Conservation (phyloP, 805 yeast species). For the Dipodascopsis uninucleata region DNA sequence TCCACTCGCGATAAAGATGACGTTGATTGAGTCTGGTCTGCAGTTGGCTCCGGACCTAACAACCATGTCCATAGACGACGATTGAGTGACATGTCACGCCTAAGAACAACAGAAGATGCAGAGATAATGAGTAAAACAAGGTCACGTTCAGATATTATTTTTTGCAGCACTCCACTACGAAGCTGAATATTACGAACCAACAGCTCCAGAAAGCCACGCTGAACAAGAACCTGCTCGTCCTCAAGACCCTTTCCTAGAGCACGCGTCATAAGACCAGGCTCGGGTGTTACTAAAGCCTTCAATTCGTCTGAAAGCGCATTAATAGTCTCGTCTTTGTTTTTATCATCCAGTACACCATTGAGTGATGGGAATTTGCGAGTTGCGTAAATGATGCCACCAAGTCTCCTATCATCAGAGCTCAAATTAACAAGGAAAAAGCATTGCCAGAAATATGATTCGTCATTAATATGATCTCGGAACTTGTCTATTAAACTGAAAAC, state of each 20-base stretch:
- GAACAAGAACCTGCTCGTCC: constrained; percentile 67
- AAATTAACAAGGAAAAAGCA: constrained; percentile 70
- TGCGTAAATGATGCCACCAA: constrained; percentile 82
- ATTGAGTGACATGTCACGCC: constrained; percentile 90
- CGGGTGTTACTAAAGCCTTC: constrained; percentile 62
- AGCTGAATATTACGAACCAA: constrained; percentile 65
- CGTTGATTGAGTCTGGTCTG: constrained; percentile 11
- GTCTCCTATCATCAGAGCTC: constrained; percentile 70
- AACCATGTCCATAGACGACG: constrained; percentile 93
- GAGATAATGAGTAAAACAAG: constrained; percentile 55
- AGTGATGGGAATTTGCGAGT: constrained; percentile 62
- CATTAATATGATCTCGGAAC: constrained; percentile 53
- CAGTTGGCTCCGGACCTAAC: constrained; percentile 64
- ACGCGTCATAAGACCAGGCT: constrained; percentile 71
- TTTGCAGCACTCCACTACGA: constrained; percentile 53
- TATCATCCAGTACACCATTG: constrained; percentile 36
- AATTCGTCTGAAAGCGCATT: constrained; percentile 48
- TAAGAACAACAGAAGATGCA: constrained; percentile 64
- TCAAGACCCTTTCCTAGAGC: constrained; percentile 68
- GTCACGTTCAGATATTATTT: constrained; percentile 50
- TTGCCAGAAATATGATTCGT: constrained; percentile 84
- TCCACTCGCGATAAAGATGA: constrained; percentile 20
- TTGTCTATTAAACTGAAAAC: constrained; percentile 57
- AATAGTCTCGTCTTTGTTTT: constrained; percentile 23
- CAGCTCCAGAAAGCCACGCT: constrained; percentile 84